Evolutionary conservation across 192 early-diverging fungal genomes (phyloP), one percentile per base, ranked within the genome.

Genomic region (Coemansia interrupta): DNA sequence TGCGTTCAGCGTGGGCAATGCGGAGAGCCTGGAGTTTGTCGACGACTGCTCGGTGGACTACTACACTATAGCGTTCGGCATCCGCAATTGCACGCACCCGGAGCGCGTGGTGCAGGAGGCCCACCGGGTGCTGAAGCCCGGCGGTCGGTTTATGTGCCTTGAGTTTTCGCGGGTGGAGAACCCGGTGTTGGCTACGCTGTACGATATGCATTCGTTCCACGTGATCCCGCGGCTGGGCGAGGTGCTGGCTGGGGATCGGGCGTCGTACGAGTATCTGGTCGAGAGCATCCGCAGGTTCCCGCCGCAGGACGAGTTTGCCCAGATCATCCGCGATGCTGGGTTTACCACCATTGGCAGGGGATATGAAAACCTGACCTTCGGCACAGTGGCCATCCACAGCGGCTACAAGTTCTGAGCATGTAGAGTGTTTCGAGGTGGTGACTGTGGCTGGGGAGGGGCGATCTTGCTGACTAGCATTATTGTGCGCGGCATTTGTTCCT

Each of bases 11-110:
- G 89, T 89, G 15, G 92, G 92, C 26, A 96, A 98, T 62, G 96
- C 96, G 12, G 94, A 98, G 73, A 70, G 88, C 26, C 77, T 98
- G 46, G 83, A 74, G 15, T 70, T 81, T 26, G 85, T 97, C 41
- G 79, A 85, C 5, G 84, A 88, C 64, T 82, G 85, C 26, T 87
- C 88, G 12, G 84, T 92, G 46, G 96, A 99, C 68, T 88, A 87
- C 1, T 99, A 96, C 68, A 93, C 95, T 3, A 99, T 99, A 56
- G 94, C 96, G 20, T 97, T 97, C 79, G 96, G 96, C 18, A 99
- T 99, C 62, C 86, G 95, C 60, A 99, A 99, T 75, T 94, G 92
- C 76, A 97, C 96, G 2, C 89, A 95, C 57, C 82, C 94, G 19
- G 93, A 96, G 58, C 80, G 73, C 11, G 96, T 94, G 2, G 76